These are phyloP conservation scores for Entamoeba invadens DNA, from an alignment of 208 protist genomes.

Conservation along the genomic window DNA sequence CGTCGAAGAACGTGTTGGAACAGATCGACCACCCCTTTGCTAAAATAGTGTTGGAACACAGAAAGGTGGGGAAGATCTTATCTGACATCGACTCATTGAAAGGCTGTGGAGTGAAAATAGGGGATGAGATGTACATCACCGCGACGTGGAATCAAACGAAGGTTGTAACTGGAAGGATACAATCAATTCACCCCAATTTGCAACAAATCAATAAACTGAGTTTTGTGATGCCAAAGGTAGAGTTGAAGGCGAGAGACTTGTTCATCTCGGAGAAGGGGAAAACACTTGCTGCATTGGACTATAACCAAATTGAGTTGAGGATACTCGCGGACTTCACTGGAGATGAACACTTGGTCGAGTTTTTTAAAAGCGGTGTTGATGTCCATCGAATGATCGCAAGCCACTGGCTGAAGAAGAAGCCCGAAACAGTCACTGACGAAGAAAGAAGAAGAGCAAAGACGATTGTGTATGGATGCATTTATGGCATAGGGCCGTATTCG, in stretches of 20 bases:
- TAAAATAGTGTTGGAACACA: not conserved
- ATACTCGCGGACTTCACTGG: not conserved
- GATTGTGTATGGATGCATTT: not conserved
- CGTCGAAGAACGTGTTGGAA: not conserved
- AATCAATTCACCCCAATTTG: not conserved
- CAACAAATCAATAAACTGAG: not conserved
- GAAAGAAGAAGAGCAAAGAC: not conserved
- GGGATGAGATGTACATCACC: not conserved
- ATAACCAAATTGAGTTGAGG: slow-evolving; percentile 6
- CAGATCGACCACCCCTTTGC: not conserved
- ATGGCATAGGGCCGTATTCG: not conserved
- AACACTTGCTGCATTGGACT: not conserved
- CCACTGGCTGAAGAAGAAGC: not conserved
- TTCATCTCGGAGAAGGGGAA: not conserved
- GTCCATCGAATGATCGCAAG: not conserved
- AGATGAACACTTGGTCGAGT: not conserved
- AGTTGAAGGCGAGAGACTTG: not conserved
- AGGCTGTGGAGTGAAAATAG: not conserved
- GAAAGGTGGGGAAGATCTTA: not conserved
- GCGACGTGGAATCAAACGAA: not conserved
- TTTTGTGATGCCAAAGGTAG: not conserved
- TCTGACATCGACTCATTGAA: not conserved
- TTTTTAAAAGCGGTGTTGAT: not conserved
- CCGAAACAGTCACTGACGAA: not conserved
- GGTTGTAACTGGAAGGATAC: not conserved